Base-by-base conservation (phyloP, 1,284 basidiomycete genomes). In the Trametes polyzona region DNA sequence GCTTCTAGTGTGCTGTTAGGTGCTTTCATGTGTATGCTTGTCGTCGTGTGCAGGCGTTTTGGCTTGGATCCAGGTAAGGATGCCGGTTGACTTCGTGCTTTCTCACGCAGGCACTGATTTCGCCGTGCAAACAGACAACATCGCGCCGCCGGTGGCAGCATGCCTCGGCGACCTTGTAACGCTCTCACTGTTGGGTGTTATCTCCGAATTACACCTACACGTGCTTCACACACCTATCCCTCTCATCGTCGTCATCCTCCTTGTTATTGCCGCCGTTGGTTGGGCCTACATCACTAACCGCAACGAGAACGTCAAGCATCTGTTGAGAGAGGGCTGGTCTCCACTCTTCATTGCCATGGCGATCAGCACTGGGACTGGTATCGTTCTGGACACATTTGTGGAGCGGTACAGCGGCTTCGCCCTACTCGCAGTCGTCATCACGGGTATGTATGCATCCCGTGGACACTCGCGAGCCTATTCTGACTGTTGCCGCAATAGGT, bases 131-230 rank as follows among this genome's bases (percentile, higher is more conserved):
- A n/a, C n/a, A 93, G 94, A 98, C 70, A 98, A 98, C 71, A 96
- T 98, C 62, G 93, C 95, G 3, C 93, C 96, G 0, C 95, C 96
- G 0, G 80, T 98, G 5, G 96, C 96, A 0, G 87, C 94, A 2
- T 96, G 93, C 62, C 81, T 98, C 0, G 96, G 96, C 9, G 96
- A 98, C 69, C 80, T 99, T 27, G 81, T 98, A 51, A 97, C 96
- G 0, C 83, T 98, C 42, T 83, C 90, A 56, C 83, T 96, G 44
- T 76, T 93, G 1, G 90, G 88, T 11, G 60, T 82, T 10, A 79
- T 90, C 8, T 86, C 88, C 3, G 77, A 86, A 1, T 57, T 83
- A 7, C 82, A 95, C 50, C 84, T 94, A 39, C 76, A 78, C 42
- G 78, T 84, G 55, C 78, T 92, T 49, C 78, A 84, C 67, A 88